Base-by-base conservation (phyloP, 148 eudicot species). In the Fallopia convolvulus region DNA sequence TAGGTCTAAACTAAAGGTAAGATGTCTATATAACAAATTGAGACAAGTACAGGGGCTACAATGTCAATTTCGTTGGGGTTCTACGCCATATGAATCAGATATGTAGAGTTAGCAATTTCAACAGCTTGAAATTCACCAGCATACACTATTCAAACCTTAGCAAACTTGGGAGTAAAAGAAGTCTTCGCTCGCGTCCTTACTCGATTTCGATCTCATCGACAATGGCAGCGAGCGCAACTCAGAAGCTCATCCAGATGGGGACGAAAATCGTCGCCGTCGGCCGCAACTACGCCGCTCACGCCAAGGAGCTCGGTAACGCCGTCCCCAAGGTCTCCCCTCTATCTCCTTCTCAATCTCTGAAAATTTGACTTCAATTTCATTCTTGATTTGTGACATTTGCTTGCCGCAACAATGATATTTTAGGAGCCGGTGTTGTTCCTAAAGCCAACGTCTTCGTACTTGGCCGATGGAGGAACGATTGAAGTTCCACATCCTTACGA, bases 401-500 rank as follows among this genome's bases (percentile, higher is more conserved):
- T 68, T 36, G n/a, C 41, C 40, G 15, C 66, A 60, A 60, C 39
- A 4, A 26, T 12, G 72, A 17, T 7, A 36, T 46, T 0, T 68
- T 42, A 94, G 98, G 98, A 94, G 52, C 98, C 98, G 13, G 97
- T 92, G 81, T 74, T 94, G 87, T 94, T 94, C 79, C 41, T 94
- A 86, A 94, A 94, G 91, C 99, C 99, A 4, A 94, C 99, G 33
- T 80, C 99, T n/a, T 94, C 99, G 49, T 94, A 92, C 82, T 83
- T 94, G 81, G 85, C 81, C 46, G 89, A 92, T 76, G 99, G 97
- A 48, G 99, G 99, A 14, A 92, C 85, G 30, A 94, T 94, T n/a
- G 91, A 94, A 78, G 89, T 94, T 76, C 99, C 99, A 12, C 89
- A 88, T 23, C 90, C 92, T 11, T 82, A 85, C 79, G 87, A 84